Evolutionary conservation across 371 early-diverging fungal species (phyloP).

Genomic region (Mortierella sp.): DNA sequence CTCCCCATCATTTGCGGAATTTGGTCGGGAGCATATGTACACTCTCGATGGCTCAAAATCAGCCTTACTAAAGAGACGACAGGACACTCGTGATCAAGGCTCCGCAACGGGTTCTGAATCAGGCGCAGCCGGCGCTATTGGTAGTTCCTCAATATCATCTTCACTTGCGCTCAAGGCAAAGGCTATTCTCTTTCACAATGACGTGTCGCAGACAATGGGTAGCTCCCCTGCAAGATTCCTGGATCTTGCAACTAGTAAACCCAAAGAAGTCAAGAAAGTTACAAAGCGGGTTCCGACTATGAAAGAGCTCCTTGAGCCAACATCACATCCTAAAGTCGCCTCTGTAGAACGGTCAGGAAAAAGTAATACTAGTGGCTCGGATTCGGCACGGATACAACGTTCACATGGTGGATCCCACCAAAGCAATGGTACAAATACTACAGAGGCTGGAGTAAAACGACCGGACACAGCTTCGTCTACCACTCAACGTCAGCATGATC

Average conservation of each 20-base stretch:
- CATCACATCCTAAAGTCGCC: not conserved
- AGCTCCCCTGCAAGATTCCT: conserved; percentile 59
- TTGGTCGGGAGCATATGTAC: not conserved
- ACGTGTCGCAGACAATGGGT: conserved; percentile 59
- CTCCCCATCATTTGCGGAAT: conserved; percentile 4
- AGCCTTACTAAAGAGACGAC: conserved; percentile 36
- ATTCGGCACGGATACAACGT: conserved; percentile 21
- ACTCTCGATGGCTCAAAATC: conserved; percentile 35
- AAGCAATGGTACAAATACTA: not conserved
- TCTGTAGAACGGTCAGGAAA: conserved; percentile 23
- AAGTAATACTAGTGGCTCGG: not conserved
- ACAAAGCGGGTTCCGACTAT: conserved; percentile 46
- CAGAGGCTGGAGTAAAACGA: conserved; percentile 20
- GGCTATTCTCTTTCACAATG: conserved; percentile 53
- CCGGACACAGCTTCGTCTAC: not conserved
- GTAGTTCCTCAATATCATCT: conserved; percentile 26
- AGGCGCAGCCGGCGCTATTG: conserved; percentile 28
- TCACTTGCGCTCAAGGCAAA: conserved; percentile 49
- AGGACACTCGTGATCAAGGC: conserved; percentile 57
- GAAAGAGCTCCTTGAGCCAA: conserved; percentile 47
- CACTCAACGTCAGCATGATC: conserved; percentile 32
- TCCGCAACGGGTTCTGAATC: conserved; percentile 40
- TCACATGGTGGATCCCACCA: conserved; percentile 9
- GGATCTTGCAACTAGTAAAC: conserved; percentile 48
- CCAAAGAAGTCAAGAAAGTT: conserved; percentile 32